Evolutionary conservation across 345 rosid genomes (phyloP).

Genomic region (Dipteronia sinensis): DNA sequence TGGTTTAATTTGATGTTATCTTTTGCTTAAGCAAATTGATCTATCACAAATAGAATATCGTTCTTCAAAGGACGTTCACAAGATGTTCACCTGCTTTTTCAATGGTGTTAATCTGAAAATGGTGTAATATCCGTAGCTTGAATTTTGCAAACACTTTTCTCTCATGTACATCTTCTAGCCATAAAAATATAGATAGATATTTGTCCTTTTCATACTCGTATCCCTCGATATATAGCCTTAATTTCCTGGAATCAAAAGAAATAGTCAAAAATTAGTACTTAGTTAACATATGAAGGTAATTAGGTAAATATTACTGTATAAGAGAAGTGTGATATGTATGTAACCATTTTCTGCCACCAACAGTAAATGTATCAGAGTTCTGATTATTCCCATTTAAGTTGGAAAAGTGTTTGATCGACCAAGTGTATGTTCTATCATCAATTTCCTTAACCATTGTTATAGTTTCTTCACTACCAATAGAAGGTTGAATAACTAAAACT

Average conservation of each 20-base stretch:
- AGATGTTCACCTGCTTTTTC: no score
- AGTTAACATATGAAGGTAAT: not conserved
- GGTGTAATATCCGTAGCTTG: no score
- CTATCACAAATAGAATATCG: no score
- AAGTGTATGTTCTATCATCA: constrained; percentile 26
- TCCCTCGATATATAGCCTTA: no score
- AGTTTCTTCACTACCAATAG: constrained; percentile 16
- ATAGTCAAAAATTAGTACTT: not conserved
- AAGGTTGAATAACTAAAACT: constrained; percentile 26
- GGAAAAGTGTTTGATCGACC: constrained; percentile 36
- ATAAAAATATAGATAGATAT: no score
- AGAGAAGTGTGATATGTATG: not conserved
- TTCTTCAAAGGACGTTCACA: no score
- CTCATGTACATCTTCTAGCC: no score
- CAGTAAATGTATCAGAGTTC: constrained; percentile 24
- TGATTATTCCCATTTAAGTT: constrained; percentile 14
- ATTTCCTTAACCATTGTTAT: constrained; percentile 30
- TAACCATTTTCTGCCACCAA: constrained; percentile 39
- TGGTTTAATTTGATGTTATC: no score
- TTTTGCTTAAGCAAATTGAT: no score
- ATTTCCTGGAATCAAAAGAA: not conserved
- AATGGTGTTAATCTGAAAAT: no score
- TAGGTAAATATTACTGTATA: not conserved
- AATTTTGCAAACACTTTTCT: no score
- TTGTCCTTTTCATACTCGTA: no score